These are phyloP conservation scores for Amauroascus verrucosus DNA, from an alignment of 2,329 filamentous ascomycete genomes.

Conservation along the genomic window DNA sequence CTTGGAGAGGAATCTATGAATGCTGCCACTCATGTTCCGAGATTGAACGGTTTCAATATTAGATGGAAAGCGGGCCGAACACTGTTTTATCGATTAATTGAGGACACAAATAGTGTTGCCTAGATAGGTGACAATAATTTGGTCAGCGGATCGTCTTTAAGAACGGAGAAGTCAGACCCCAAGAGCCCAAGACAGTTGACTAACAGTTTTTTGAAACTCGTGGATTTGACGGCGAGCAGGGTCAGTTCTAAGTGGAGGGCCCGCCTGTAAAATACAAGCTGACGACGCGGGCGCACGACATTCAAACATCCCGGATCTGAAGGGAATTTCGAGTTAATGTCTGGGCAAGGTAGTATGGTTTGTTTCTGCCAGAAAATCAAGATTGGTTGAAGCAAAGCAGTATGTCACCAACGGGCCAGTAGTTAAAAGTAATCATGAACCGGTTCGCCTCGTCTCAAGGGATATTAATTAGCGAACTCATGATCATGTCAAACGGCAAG, in stretches of 20 bases:
- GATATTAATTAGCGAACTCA: neutral
- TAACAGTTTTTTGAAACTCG: neutral
- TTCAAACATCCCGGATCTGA: constrained; percentile 4
- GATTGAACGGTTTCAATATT: neutral
- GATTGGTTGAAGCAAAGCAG: neutral
- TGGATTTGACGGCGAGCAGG: neutral
- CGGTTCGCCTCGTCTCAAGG: neutral
- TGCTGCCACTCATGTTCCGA: constrained; percentile 29
- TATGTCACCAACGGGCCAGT: neutral
- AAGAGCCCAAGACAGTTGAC: neutral
- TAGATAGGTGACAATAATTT: neutral
- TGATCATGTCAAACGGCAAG: neutral
- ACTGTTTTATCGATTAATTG: neutral
- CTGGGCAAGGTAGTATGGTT: neutral
- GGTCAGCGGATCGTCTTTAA: neutral
- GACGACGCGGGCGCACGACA: neutral
- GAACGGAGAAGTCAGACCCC: neutral
- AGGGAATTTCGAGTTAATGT: neutral
- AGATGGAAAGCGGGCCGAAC: too few species aligned
- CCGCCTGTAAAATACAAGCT: neutral
- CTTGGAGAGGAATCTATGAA: constrained; percentile 34
- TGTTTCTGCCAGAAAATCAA: neutral
- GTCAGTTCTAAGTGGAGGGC: neutral
- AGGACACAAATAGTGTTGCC: neutral
- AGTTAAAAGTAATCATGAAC: neutral